These are phyloP conservation scores for Aspergillus saccharolyticus DNA, from an alignment of 495 filamentous ascomycete species.

Conservation along the genomic window DNA sequence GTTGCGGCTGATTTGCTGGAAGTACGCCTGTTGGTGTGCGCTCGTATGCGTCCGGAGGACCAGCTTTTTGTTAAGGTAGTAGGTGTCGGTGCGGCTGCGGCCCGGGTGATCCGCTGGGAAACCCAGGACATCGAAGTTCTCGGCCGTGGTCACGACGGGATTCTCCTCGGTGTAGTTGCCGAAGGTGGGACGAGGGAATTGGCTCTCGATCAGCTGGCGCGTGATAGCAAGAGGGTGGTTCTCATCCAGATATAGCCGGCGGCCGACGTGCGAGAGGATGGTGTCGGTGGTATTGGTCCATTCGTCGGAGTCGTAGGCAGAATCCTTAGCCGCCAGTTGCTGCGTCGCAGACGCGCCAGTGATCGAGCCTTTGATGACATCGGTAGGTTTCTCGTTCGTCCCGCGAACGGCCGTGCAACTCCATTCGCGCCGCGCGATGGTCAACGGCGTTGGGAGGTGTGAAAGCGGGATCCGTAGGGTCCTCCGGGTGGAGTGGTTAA, in stretches of 20 bases:
- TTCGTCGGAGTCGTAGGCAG: slow-evolving; percentile 60
- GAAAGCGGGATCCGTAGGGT: slow-evolving; percentile 27
- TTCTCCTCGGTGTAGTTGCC: slow-evolving; percentile 70
- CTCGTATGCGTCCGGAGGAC: slow-evolving; percentile 90
- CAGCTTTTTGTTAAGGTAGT: slow-evolving; percentile 84
- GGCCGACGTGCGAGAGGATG: slow-evolving; percentile 66
- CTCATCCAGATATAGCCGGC: slow-evolving; percentile 76
- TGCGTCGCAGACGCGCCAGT: slow-evolving; percentile 12
- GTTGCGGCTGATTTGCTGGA: slow-evolving; percentile 51
- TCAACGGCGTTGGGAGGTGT: slow-evolving; percentile 12
- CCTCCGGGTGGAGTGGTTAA: slow-evolving; percentile 23
- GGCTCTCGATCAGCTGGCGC: slow-evolving; percentile 83
- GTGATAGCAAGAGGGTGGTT: slow-evolving; percentile 91
- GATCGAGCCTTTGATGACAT: slow-evolving; percentile 5
- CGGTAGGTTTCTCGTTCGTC: slow-evolving; percentile 14
- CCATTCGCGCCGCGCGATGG: slow-evolving; percentile 22
- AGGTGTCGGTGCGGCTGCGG: slow-evolving; percentile 82
- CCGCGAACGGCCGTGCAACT: slow-evolving; percentile 33
- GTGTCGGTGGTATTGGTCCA: slow-evolving; percentile 82
- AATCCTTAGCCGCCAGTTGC: slow-evolving; percentile 50
- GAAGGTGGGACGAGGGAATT: slow-evolving; percentile 69
- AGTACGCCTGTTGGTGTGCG: slow-evolving; percentile 86
- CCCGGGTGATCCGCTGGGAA: slow-evolving; percentile 90
- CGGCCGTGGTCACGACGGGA: slow-evolving; percentile 76
- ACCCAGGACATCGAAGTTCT: slow-evolving; percentile 93